Conservation (phyloP, 1,139 yeast species). For the Keqinozyma sinolaborantium region DNA sequence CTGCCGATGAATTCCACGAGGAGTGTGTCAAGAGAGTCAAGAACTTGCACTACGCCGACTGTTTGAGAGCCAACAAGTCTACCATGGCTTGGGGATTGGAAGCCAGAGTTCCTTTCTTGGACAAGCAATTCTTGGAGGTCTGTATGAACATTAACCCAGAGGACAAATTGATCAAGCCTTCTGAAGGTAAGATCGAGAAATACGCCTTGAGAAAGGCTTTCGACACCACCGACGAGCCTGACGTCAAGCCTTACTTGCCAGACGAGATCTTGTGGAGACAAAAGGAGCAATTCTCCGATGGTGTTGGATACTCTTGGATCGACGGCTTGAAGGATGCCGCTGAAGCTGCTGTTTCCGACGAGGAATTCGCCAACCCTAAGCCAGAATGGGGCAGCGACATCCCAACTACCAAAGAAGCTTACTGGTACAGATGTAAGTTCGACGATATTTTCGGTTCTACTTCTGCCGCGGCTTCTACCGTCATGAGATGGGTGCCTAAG, state of each 20-base stretch:
- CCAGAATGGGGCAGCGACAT: conserved; percentile 94
- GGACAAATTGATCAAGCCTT: conserved; percentile 76
- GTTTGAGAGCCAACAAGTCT: conserved; percentile 97
- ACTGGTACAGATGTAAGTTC: conserved; percentile 96
- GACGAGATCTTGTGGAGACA: conserved; percentile 98
- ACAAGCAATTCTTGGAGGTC: conserved; percentile 84
- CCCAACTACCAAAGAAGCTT: conserved; percentile 97
- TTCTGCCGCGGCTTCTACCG: conserved; percentile 91
- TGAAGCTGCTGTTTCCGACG: conserved; percentile 80
- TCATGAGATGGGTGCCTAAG: conserved; percentile 99
- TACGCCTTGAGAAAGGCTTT: conserved; percentile 95
- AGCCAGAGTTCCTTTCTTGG: conserved; percentile 99
- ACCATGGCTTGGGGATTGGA: conserved; percentile 99
- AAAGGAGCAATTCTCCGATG: conserved; percentile 98
- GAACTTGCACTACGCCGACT: conserved; percentile 95
- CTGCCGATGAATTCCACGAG: conserved; percentile 85
- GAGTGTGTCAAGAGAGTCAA: conserved; percentile 95
- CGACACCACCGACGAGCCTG: conserved; percentile 76
- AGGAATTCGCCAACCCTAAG: conserved; percentile 83
- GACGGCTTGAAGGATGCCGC: conserved; percentile 97
- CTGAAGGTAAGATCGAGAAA: conserved; percentile 81
- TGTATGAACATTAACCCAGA: conserved; percentile 94
- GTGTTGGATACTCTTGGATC: conserved; percentile 99
- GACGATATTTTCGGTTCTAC: conserved; percentile 83
- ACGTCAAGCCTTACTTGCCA: conserved; percentile 81